A percentile compares a stretch with the other conserved stretches of the same genome.
Conservation (phyloP, 345 rosid species). For the Zanthoxylum bungeanum region DNA sequence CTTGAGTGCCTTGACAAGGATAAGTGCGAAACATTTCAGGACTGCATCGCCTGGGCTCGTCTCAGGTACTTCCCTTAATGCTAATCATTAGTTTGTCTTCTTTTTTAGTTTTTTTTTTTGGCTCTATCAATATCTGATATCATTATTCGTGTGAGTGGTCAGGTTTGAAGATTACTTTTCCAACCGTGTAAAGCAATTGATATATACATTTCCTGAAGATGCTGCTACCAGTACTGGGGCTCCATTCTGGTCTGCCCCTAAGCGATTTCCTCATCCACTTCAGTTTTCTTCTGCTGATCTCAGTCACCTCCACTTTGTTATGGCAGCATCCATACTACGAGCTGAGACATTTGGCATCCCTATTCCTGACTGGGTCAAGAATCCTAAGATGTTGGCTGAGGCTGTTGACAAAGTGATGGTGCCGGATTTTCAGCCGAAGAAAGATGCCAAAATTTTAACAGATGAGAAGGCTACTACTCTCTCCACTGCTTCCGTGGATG, state of each 20-base stretch:
- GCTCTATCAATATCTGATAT: conserved; percentile 20
- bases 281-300: conserved; percentile 64
- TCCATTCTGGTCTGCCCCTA: conserved; percentile 99
- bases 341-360: conserved; percentile 93
- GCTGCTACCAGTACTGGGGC: conserved; percentile 88
- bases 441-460: conserved; percentile 75
- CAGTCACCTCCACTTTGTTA: conserved; percentile 62
- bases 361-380: conserved; percentile 76
- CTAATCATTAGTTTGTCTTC: neutral
- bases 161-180: conserved; percentile 95
- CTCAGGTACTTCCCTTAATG: conserved; percentile 45
- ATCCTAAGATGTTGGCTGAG: conserved; percentile 54
- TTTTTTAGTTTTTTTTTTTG: neutral
- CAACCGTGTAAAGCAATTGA: conserved; percentile 83
- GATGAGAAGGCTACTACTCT: conserved; percentile 90
- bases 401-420: conserved; percentile 75
- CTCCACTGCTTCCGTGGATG: conserved; percentile 78
- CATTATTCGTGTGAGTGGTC: conserved; percentile 16
- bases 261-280: conserved; percentile 87
- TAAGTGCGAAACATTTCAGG: conserved; percentile 80
- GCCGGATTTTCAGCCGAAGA: conserved; percentile 87
- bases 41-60: conserved; percentile 96
- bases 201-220: conserved; percentile 90
- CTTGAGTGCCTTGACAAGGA: conserved; percentile 93
- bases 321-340: conserved; percentile 78